Conservation (phyloP, 371 early-diverging fungal genomes). For the Saksenaea vasiformis region DNA sequence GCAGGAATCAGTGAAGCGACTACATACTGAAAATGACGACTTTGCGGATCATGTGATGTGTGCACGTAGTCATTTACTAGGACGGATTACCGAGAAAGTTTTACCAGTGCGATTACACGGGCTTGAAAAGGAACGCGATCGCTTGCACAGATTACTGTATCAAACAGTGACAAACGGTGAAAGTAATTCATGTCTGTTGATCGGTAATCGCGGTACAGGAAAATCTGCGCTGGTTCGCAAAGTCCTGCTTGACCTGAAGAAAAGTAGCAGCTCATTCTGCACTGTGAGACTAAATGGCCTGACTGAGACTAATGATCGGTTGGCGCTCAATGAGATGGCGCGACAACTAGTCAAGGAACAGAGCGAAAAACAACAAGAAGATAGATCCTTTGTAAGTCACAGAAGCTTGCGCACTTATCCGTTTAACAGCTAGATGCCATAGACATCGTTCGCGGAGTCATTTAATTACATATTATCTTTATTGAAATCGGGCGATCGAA, state of each 20-base stretch:
- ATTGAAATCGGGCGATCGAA: slow-evolving; percentile 58
- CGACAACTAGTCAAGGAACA: slow-evolving; percentile 65
- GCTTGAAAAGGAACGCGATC: slow-evolving; percentile 64
- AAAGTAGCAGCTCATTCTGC: slow-evolving; percentile 54
- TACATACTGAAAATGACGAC: neutral
- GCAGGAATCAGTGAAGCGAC: neutral
- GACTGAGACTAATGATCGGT: slow-evolving; percentile 79
- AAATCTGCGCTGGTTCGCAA: slow-evolving; percentile 54
- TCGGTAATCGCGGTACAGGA: slow-evolving; percentile 79
- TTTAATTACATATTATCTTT: slow-evolving; percentile 63
- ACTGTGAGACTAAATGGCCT: slow-evolving; percentile 79
- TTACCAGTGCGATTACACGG: slow-evolving; percentile 50
- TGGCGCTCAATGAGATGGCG: slow-evolving; percentile 83
- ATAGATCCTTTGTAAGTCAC: slow-evolving; percentile 33
- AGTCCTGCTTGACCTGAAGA: slow-evolving; percentile 43
- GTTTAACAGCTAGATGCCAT: neutral
- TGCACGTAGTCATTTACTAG: slow-evolving; percentile 23
- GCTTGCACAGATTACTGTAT: slow-evolving; percentile 51
- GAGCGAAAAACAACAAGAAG: slow-evolving; percentile 11
- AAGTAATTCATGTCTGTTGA: slow-evolving; percentile 76
- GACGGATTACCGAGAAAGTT: slow-evolving; percentile 47
- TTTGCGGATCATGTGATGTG: slow-evolving; percentile 8
- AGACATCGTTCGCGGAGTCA: slow-evolving; percentile 70
- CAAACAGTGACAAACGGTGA: slow-evolving; percentile 68
- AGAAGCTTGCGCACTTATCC: neutral